Conservation (phyloP, 371 early-diverging fungal genomes). For the Syncephalastrum sp. region DNA sequence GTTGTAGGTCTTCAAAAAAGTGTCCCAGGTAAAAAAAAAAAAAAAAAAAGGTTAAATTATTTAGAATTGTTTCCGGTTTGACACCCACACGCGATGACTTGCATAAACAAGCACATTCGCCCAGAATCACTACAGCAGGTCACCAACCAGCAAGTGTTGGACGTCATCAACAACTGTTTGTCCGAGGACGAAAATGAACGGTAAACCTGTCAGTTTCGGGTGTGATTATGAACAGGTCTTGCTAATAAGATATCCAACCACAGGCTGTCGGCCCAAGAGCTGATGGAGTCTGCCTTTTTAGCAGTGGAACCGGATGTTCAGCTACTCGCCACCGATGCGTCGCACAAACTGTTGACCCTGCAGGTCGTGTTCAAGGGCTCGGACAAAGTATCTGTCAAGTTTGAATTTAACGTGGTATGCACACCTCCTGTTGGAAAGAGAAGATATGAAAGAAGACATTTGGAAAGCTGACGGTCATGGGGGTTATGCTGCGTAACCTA, state of each 20-base stretch:
- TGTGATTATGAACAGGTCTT: background rate
- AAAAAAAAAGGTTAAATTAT: too few relatives aligned
- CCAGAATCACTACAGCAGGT: conserved; percentile 77
- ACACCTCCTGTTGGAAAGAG: background rate
- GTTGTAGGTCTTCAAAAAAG: conserved; percentile 72
- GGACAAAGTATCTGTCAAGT: conserved; percentile 82
- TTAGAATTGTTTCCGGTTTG: too few relatives aligned
- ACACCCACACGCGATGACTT: too few relatives aligned
- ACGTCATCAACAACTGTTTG: conserved; percentile 78
- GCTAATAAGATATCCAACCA: background rate
- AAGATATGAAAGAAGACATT: background rate
- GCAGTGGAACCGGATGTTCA: conserved; percentile 79
- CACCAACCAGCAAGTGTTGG: conserved; percentile 68
- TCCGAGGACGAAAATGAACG: conserved; percentile 66
- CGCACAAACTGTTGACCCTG: conserved; percentile 65
- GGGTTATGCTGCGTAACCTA: background rate
- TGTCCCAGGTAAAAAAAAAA: conserved; percentile 49
- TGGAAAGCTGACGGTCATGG: background rate
- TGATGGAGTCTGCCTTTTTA: conserved; percentile 81
- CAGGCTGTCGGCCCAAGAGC: conserved; percentile 73
- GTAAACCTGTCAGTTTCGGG: conserved; percentile 18
- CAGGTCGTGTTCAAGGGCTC: conserved; percentile 83
- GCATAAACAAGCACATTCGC: conserved; percentile 64
- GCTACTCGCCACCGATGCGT: conserved; percentile 59
- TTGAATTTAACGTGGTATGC: conserved; percentile 75